phyloP scores from a whole-genome alignment of 2,329 filamentous ascomycete genomes.

The Ceratocystis albifundus region DNA sequence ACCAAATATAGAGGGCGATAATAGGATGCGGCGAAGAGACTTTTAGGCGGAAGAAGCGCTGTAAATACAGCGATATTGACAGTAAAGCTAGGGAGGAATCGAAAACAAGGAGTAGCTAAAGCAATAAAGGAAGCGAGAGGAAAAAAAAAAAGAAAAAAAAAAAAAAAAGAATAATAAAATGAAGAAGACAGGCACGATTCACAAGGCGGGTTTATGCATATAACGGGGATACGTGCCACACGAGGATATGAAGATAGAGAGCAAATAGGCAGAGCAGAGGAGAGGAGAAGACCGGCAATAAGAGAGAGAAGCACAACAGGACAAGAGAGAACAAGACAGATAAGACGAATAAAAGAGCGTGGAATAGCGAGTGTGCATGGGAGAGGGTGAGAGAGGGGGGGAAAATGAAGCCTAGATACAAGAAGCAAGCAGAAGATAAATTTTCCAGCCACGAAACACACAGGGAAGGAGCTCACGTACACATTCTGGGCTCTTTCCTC shows the following conservation, averaged over 20 bases:
- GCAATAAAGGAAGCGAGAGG: neutral
- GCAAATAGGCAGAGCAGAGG: neutral
- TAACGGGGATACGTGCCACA: neutral
- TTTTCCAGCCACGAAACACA: neutral
- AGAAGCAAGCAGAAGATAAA: neutral
- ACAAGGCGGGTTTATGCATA: neutral
- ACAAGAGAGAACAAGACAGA: neutral
- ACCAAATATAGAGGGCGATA: slow-evolving; percentile 1
- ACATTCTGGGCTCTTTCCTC: neutral
- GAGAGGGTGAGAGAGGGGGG: neutral
- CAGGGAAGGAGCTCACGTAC: neutral
- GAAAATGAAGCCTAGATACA: neutral
- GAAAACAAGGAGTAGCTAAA: neutral
- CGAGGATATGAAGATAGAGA: slow-evolving; percentile 6
- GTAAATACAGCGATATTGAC: slow-evolving; percentile 2
- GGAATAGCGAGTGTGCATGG: no score
- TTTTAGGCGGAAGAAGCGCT: neutral
- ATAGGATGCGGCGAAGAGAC: neutral
- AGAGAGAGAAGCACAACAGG: no score
- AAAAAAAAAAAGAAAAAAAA: neutral
- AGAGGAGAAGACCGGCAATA: neutral
- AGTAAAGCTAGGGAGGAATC: no score
- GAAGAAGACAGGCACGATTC: neutral
- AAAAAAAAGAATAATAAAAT: neutral
- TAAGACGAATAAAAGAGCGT: neutral